These are phyloP conservation scores for Trichosporon ovoides DNA, from an alignment of 1,284 basidiomycete genomes.

Conservation along the genomic window DNA sequence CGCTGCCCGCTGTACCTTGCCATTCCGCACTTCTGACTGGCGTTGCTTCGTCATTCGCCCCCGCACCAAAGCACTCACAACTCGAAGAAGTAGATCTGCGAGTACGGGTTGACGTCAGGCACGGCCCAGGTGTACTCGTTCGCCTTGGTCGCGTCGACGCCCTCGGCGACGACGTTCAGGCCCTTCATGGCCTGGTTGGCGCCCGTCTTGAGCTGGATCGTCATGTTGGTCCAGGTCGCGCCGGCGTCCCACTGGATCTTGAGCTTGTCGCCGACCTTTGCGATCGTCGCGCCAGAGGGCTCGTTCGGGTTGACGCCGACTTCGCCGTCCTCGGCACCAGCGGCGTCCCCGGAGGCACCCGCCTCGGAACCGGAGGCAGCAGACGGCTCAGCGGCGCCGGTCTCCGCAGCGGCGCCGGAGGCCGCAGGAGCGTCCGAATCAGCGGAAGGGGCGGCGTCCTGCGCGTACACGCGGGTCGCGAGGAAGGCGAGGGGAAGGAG, in stretches of 20 bases:
- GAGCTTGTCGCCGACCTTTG: conserved; percentile 37
- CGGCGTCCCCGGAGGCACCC: neutral
- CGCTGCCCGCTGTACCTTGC: too few relatives aligned
- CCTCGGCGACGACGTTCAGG: conserved; percentile 31
- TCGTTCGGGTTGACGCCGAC: conserved; percentile 46
- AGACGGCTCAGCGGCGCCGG: neutral
- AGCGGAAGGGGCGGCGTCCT: neutral
- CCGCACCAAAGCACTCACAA: conserved; percentile 20
- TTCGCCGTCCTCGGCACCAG: neutral
- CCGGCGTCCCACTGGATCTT: conserved; percentile 43
- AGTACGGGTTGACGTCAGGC: conserved; percentile 47
- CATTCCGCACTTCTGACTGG: too few relatives aligned
- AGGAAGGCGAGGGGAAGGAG: neutral
- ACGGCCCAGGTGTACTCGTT: conserved; percentile 23
- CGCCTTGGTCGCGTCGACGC: conserved; percentile 35
- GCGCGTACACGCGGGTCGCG: neutral
- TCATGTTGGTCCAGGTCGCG: conserved; percentile 47
- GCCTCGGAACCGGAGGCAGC: neutral
- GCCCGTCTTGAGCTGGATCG: conserved; percentile 47
- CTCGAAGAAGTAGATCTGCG: conserved; percentile 50
- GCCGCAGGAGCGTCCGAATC: neutral
- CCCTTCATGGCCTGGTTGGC: conserved; percentile 33
- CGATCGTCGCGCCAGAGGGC: conserved; percentile 39
- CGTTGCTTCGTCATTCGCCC: too few relatives aligned
- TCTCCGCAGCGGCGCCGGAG: neutral